Evolutionary conservation across 345 rosid species (phyloP).

Genomic region (Corymbia maculata): DNA sequence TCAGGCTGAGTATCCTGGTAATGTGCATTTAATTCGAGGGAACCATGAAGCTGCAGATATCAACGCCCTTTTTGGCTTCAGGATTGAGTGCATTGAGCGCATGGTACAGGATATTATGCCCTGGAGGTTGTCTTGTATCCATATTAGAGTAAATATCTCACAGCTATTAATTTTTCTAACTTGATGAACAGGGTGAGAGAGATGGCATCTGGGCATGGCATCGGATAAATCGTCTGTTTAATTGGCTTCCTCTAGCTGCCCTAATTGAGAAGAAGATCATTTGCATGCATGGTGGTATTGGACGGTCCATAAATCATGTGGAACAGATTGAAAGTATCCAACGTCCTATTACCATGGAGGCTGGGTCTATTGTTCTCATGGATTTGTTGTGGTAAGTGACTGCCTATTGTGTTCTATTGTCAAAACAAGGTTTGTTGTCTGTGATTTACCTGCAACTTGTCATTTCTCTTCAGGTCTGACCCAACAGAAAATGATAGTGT

Average conservation of each 20-base stretch:
- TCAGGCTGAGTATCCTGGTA: conserved; percentile 85
- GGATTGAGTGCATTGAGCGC: conserved; percentile 97
- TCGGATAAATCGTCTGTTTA: conserved; percentile 85
- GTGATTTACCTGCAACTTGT: not conserved
- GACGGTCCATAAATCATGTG: conserved; percentile 93
- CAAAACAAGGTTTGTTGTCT: not conserved
- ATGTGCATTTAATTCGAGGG: conserved; percentile 91
- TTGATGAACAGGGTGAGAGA: conserved; percentile 76
- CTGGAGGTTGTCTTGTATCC: conserved; percentile 1
- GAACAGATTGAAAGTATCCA: conserved; percentile 96
- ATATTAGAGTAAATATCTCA: not conserved
- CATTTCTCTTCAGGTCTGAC: conserved; percentile 63
- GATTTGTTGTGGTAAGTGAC: conserved; percentile 82
- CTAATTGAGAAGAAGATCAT: conserved; percentile 92
- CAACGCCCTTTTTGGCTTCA: conserved; percentile 97
- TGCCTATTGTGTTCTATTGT: not conserved
- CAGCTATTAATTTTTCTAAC: not conserved
- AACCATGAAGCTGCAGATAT: conserved; percentile 99
- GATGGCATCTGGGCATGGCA: conserved; percentile 99
- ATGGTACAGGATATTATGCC: conserved; percentile 46
- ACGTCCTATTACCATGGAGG: conserved; percentile 98
- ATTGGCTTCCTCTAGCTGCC: conserved; percentile 98
- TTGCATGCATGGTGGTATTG: conserved; percentile 99
- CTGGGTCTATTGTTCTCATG: conserved; percentile 94
- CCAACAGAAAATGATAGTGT: conserved; percentile 99